Evolutionary conservation across 2,329 filamentous ascomycete genomes (phyloP).

Genomic region (Cladosporium velox): DNA sequence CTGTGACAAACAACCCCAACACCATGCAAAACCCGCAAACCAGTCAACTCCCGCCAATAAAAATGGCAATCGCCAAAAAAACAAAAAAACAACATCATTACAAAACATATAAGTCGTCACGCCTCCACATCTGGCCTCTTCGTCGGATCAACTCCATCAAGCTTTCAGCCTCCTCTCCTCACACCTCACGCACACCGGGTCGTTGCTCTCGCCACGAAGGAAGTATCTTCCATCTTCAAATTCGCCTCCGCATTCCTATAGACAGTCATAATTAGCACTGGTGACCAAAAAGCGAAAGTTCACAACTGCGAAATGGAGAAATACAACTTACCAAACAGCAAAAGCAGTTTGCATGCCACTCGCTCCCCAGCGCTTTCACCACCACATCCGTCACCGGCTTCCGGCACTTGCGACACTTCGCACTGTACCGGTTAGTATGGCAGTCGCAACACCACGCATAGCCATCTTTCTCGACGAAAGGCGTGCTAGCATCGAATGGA

Average conservation of each 20-base stretch:
- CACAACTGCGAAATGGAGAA: background rate
- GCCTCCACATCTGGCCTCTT: background rate
- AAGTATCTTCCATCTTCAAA: slow-evolving; percentile 67
- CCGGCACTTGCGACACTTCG: slow-evolving; percentile 84
- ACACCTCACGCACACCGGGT: slow-evolving; percentile 63
- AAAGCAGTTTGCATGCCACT: slow-evolving; percentile 95
- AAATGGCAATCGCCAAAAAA: background rate
- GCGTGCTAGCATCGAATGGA: slow-evolving; percentile 63
- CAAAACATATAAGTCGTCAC: background rate
- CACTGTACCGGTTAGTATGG: slow-evolving; percentile 86
- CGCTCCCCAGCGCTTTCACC: slow-evolving; percentile 80
- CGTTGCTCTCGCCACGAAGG: slow-evolving; percentile 58
- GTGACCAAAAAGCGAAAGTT: slow-evolving; percentile 23
- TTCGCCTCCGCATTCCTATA: slow-evolving; percentile 59
- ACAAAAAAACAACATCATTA: background rate
- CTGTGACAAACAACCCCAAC: background rate
- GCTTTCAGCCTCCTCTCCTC: slow-evolving; percentile 65
- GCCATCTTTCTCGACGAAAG: slow-evolving; percentile 96
- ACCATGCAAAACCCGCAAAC: background rate
- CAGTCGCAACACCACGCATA: slow-evolving; percentile 96
- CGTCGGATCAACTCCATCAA: slow-evolving; percentile 32
- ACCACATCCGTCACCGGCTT: slow-evolving; percentile 86
- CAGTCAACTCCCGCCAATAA: background rate
- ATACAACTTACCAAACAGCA: slow-evolving; percentile 62
- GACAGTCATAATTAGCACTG: background rate